A percentile compares a stretch with the other conserved stretches of the same genome.
Conservation (phyloP, 202 grass and related monocot species). For the Elaeis oleifera region DNA sequence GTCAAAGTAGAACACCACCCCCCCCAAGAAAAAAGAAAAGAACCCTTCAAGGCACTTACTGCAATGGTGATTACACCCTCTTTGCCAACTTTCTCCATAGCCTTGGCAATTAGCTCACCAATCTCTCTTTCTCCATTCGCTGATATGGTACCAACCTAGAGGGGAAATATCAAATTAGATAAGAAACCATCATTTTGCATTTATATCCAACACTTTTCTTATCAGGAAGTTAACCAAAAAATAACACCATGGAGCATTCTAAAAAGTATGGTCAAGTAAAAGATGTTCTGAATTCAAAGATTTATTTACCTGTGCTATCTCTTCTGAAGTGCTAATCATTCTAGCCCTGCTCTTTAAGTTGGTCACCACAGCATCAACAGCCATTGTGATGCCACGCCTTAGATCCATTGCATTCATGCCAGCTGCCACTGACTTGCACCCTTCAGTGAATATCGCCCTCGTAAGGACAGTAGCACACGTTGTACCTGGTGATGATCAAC, state of each 20-base stretch:
- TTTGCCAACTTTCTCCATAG: constrained; percentile 99
- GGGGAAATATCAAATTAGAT: constrained; percentile 12
- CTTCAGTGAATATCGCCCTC: constrained; percentile 73
- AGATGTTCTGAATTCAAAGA: neutral
- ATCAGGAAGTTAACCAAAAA: no score
- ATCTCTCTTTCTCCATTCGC: constrained; percentile 97
- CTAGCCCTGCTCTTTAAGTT: constrained; percentile 70
- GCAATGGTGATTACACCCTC: constrained; percentile 95
- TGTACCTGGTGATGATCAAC: constrained; percentile 43
- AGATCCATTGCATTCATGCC: constrained; percentile 94
- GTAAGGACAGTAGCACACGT: constrained; percentile 88
- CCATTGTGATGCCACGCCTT: constrained; percentile 87
- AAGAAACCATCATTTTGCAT: neutral
- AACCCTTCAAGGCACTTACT: constrained; percentile 33
- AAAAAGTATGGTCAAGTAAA: neutral
- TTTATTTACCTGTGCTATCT: constrained; percentile 66
- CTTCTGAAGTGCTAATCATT: constrained; percentile 85
- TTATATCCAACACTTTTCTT: no score
- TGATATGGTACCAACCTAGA: constrained; percentile 92
- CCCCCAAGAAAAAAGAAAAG: no score
- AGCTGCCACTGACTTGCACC: constrained; percentile 86
- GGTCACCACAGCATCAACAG: constrained; percentile 79
- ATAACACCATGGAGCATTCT: no score
- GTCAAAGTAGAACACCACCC: no score
- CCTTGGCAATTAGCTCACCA: constrained; percentile 93